Base-by-base conservation (phyloP, 1,139 yeast species). In the Chernovozyma sophiae-reginae region DNA sequence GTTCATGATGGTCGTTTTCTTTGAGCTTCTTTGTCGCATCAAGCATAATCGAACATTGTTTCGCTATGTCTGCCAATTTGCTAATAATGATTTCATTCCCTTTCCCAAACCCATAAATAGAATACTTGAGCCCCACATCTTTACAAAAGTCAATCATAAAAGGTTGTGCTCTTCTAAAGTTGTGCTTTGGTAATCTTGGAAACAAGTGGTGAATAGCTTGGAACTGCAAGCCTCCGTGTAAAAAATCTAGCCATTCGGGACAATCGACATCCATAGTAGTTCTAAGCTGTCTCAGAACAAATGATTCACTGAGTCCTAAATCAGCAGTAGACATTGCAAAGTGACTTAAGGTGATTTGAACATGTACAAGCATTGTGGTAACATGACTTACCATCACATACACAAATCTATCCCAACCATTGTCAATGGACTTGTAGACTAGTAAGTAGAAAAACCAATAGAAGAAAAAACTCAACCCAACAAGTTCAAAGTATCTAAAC, bases 251-350 rank as follows among this genome's bases (percentile, higher is more conserved):
- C 96, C 96, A 87, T 44, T 77, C 80, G 2, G 97, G 96, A 62
- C 97, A 87, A 51, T 84, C 94, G 14, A 87, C 96, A 55, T 87
- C 97, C 96, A 87, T 89, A 4, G 96, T 87, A 1, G 97, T 87
- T 49, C 97, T 72, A 14, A 87, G 54, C 57, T 87, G 96, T 48
- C 92, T 74, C 46, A 83, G 81, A 0, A 83, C 77, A 55, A 87
- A 89, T n/a, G 86, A 72, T 56, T 87, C 97, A 35, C 82, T 75
- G 6, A 78, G 74, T 0, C 96, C 96, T 26, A 87, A 63, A 51
- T 86, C 95, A 4, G 92, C 72, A 0, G 96, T 87, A 1, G 95
- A 84, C 96, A 87, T 89, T 31, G 96, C 96, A 65, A 87, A 87
- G 57, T 87, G 97, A 2, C 92, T 81, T 34, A 87, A 69, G 0